Percentiles rank a stretch among this genome's conserved stretches.
Conservation (phyloP, 108 stramenopile species). For the Skeletonema tropicum region DNA sequence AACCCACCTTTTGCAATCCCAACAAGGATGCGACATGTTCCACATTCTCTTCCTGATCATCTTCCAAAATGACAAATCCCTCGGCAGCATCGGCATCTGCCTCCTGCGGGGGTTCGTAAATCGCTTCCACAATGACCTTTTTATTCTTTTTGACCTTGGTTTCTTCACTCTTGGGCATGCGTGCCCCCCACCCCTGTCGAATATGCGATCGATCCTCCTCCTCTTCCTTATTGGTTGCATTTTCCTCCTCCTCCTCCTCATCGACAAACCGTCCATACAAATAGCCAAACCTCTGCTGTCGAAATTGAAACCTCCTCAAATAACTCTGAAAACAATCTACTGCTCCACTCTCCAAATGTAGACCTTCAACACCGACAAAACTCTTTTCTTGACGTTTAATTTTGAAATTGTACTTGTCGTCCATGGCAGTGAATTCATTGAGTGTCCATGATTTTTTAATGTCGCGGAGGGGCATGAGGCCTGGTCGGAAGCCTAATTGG, state of each 20-base stretch:
- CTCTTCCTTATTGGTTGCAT: conserved; percentile 42
- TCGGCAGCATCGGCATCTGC: conserved; percentile 76
- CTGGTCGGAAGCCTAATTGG: conserved; percentile 85
- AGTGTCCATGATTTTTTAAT: conserved; percentile 99
- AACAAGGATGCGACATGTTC: conserved; percentile 77
- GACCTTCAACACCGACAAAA: conserved; percentile 49
- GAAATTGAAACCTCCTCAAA: conserved; percentile 84
- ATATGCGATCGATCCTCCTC: conserved; percentile 28
- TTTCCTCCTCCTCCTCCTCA: conserved; percentile 48
- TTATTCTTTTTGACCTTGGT: conserved; percentile 28
- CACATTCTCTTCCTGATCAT: conserved; percentile 90
- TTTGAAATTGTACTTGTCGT: conserved; percentile 92
- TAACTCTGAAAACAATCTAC: conserved; percentile 82
- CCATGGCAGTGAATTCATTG: conserved; percentile 93
- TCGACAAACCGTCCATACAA: conserved; percentile 89
- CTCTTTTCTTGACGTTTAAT: conserved; percentile 88
- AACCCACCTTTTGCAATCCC: conserved; percentile 90
- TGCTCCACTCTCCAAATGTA: conserved; percentile 72
- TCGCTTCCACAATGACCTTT: conserved; percentile 85
- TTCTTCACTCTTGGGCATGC: conserved; percentile 16
- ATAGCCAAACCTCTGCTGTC: conserved; percentile 87
- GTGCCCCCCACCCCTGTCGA: conserved; percentile 34
- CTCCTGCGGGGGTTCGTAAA: conserved; percentile 98
- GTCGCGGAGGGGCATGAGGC: conserved; percentile 88
- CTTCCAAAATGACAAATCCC: conserved; percentile 90